phyloP scores from a whole-genome alignment of 208 protist genomes.

The Trypanosoma mega region DNA sequence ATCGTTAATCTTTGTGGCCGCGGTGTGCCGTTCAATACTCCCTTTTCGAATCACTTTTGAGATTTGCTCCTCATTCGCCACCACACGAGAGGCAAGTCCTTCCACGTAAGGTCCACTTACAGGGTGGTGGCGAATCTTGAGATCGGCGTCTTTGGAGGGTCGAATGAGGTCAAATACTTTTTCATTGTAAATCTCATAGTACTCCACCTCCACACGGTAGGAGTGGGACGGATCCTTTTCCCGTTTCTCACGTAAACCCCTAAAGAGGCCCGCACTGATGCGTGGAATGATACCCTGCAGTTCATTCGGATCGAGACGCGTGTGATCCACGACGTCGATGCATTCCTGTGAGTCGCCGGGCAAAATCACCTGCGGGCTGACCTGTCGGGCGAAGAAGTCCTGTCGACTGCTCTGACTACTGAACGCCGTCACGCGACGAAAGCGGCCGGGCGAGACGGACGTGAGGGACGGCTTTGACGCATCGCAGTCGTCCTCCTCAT shows the following conservation, averaged over 20 bases:
- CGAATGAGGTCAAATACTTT: constrained; percentile 76
- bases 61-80: constrained; percentile 25
- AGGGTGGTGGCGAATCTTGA: constrained; percentile 34
- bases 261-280: constrained; percentile 65
- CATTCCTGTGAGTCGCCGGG: not conserved
- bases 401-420: constrained; percentile 11
- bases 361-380: not conserved
- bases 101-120: constrained; percentile 40
- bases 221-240: constrained; percentile 63
- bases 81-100: constrained; percentile 24
- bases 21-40: constrained; percentile 29
- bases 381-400: constrained; percentile 8
- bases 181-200: constrained; percentile 90
- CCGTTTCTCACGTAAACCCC: constrained; percentile 43
- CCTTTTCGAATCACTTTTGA: constrained; percentile 31
- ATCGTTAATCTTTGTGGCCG: constrained; percentile 66
- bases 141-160: constrained; percentile 20
- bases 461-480: not conserved
- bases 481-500: constrained; percentile 23
- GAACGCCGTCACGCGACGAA: not conserved
- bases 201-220: constrained; percentile 73
- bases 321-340: constrained; percentile 7
- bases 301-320: constrained; percentile 13
- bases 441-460: not conserved
- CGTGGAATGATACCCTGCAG: constrained; percentile 76